Evolutionary conservation across 2,329 filamentous ascomycete species (phyloP), one percentile per base, ranked within the genome.

Genomic region (Cyphellophora attinorum): DNA sequence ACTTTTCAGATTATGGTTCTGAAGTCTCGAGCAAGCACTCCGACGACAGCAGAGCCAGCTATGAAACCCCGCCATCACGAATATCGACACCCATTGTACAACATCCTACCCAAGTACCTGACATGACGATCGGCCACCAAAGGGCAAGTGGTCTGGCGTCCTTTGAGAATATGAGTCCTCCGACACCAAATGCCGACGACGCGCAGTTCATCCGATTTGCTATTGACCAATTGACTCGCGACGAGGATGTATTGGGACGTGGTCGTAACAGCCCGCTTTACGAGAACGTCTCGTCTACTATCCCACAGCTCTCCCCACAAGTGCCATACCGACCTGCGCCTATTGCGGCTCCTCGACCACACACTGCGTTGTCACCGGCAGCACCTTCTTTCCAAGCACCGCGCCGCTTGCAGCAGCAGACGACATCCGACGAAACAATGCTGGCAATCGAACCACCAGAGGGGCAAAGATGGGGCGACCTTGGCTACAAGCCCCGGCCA

Each of bases 131-230:
- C 23, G 45, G 42, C 12, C 15, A 38, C 14, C 38, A 42, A 47
- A 23, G 48, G 37, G 46, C 50, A n/a, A 50, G 40, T 29, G 41
- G 48, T 5, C 46, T 52, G 5, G 44, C 41, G 13, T 54, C 27
- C 50, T 55, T 45, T 33, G 45, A 50, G 34, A 46, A 57, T 21
- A 46, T 48, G 11, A 62, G 62, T 33, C 61, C 67, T 10, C 64
- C 69, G 3, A 89, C 84, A 0, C 86, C 86, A 0, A 84, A 80
- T 6, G 66, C 85, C 25, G 86, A 94, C 51, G 82, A 93, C 51
- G 81, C 78, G 6, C 86, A 85, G 1, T 93, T 88, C 57, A 84
- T 95, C 44, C 81, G 81, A 44, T 93, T 91, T 56, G 88, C 89
- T 27, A 76, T 96, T 43, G 83, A 93, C 44, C 85, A 89, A 43